These are phyloP conservation scores for Boletus patriciae DNA, from an alignment of 768 basidiomycete genomes.

Conservation along the genomic window DNA sequence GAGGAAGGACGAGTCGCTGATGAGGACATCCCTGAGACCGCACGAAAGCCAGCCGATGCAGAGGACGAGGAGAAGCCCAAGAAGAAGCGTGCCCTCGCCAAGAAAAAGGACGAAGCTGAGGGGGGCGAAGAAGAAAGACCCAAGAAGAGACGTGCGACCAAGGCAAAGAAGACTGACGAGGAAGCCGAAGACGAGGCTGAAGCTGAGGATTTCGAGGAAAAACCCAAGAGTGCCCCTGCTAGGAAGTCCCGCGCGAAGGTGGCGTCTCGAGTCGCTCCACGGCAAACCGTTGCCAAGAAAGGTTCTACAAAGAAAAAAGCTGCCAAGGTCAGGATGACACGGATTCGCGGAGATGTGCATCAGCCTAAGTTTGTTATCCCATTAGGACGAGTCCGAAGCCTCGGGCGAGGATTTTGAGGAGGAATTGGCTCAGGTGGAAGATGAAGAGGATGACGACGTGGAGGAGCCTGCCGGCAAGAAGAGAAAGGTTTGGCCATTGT, in stretches of 20 bases:
- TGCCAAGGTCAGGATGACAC: slow-evolving; percentile 34
- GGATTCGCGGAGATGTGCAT: not conserved
- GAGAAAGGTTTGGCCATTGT: slow-evolving; percentile 55
- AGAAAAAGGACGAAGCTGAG: slow-evolving; percentile 36
- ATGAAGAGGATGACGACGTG: slow-evolving; percentile 45
- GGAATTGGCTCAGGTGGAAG: slow-evolving; percentile 46
- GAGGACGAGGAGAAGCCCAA: slow-evolving; percentile 56
- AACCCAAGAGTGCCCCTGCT: slow-evolving; percentile 33
- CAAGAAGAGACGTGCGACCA: slow-evolving; percentile 36
- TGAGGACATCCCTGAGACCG: slow-evolving; percentile 78
- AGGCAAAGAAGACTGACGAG: slow-evolving; percentile 35
- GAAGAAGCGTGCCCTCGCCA: slow-evolving; percentile 43
- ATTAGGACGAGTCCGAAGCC: slow-evolving; percentile 37
- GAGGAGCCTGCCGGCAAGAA: slow-evolving; percentile 52
- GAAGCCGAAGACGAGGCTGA: slow-evolving; percentile 37
- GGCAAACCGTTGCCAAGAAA: slow-evolving; percentile 50
- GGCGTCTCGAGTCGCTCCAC: slow-evolving; percentile 26
- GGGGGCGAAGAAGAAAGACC: slow-evolving; percentile 39
- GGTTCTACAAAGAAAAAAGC: slow-evolving; percentile 45
- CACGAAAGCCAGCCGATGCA: slow-evolving; percentile 55
- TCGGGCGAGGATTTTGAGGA: slow-evolving; percentile 50
- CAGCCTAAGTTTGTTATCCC: not conserved
- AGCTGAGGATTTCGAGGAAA: slow-evolving; percentile 26
- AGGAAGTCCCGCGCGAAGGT: slow-evolving; percentile 42
- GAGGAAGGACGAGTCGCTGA: slow-evolving; percentile 76